Evolutionary conservation across 805 yeast genomes (phyloP).

Genomic region (Wickerhamiella qilinensis): DNA sequence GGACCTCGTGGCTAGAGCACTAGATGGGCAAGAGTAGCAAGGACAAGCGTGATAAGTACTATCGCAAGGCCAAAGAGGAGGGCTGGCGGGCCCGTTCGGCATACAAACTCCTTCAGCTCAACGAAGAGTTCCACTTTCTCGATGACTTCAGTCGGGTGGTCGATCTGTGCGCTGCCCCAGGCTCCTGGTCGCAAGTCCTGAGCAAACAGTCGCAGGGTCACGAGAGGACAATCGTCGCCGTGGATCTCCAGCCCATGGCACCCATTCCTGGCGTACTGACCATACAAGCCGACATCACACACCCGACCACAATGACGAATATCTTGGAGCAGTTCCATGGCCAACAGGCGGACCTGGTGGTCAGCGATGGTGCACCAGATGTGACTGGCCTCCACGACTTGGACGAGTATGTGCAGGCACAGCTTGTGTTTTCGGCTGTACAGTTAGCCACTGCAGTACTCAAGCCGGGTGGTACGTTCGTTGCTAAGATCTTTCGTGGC

Average conservation of each 20-base stretch:
- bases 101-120: constrained; percentile 75
- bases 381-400: constrained; percentile 94
- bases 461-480: constrained; percentile 81
- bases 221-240: constrained; percentile 71
- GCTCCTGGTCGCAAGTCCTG: constrained; percentile 95
- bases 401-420: constrained; percentile 95
- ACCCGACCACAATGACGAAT: constrained; percentile 67
- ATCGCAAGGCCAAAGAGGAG: constrained; percentile 84
- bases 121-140: constrained; percentile 77
- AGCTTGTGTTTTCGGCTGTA: constrained; percentile 75
- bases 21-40: constrained; percentile 90
- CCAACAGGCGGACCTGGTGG: constrained; percentile 85
- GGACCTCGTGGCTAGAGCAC: no score
- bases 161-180: constrained; percentile 51
- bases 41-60: constrained; percentile 80
- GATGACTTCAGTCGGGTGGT: constrained; percentile 67
- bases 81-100: constrained; percentile 98
- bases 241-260: constrained; percentile 93
- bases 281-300: constrained; percentile 93
- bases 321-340: constrained; percentile 78
- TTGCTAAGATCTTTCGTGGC: constrained; percentile 93
- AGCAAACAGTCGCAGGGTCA: constrained; percentile 35
- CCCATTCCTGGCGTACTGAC: constrained; percentile 86
- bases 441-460: constrained; percentile 81
- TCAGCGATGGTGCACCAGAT: constrained; percentile 97